Evolutionary conservation across 116 monocot genomes (phyloP).

Genomic region (Iris pallida): DNA sequence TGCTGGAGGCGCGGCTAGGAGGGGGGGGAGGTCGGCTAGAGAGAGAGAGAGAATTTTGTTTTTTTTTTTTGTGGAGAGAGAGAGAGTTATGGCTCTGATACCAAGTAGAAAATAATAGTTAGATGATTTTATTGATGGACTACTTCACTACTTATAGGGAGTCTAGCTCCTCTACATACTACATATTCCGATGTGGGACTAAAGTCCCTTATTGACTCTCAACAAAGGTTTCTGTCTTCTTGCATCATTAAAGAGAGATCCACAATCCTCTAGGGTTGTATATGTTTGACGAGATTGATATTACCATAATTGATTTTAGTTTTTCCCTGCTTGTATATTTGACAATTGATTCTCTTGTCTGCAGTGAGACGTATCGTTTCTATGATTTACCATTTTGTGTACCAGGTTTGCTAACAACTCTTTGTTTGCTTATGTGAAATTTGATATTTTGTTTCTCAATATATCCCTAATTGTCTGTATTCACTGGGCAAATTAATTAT

Average conservation of each 20-base stretch:
- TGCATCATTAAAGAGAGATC: neutral
- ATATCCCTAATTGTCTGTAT: neutral
- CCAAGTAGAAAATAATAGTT: too few relatives aligned
- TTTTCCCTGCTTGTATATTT: neutral
- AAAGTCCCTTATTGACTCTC: too few relatives aligned
- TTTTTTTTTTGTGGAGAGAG: too few relatives aligned
- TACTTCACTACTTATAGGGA: too few relatives aligned
- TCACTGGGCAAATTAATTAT: neutral
- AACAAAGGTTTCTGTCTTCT: too few relatives aligned
- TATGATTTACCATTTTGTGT: constrained; percentile 30
- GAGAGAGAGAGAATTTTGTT: too few relatives aligned
- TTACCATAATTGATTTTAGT: neutral
- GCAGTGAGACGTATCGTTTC: constrained; percentile 32
- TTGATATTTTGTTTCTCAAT: neutral
- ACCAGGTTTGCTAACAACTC: constrained; percentile 17
- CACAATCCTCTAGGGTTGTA: neutral
- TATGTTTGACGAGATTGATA: neutral
- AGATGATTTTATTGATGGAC: too few relatives aligned
- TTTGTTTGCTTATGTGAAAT: neutral
- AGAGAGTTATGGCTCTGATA: too few relatives aligned
- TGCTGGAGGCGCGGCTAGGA: too few relatives aligned
- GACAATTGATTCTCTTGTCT: neutral
- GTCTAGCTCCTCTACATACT: too few relatives aligned
- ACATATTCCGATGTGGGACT: too few relatives aligned
- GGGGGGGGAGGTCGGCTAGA: too few relatives aligned